Evolutionary conservation across 352 stramenopile species (phyloP), one percentile per base, ranked within the genome.

Genomic region (Globisporangium canariense): DNA sequence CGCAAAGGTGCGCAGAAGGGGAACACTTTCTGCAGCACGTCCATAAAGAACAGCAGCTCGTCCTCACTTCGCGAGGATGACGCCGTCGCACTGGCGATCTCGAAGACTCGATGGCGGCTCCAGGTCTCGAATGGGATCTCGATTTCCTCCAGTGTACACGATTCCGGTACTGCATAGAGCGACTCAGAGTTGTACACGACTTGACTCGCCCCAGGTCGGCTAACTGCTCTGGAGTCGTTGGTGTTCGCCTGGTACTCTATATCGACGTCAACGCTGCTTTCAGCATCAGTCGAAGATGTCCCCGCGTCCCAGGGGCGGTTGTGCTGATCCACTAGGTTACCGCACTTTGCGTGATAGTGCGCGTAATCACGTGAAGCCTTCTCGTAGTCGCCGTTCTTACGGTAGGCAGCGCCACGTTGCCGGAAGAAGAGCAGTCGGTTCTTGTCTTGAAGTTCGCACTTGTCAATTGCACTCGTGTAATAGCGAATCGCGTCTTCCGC

Each of bases 311-410:
- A 59, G 3, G 53, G 53, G 16, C 53, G 34, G 32, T 59, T 34
- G 22, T 32, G 13, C 11, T 59, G 53, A 14, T 59, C 49, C 20
- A 59, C 53, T 65, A 53, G 22, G 70, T 30, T 28, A 7, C 57
- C 57, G 40, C 30, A 32, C 40, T 60, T 54, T 18, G 59, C 20
- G 52, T 66, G 61, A 32, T 53, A 66, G n/a, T 61, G 30, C 14
- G 70, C 71, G 18, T 87, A 90, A 55, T 90, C 81, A 30, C 69
- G 68, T n/a, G 81, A 78, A 6, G 81, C 81, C 32, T 85, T 80
- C 56, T 90, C 77, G 43, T 85, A 90, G 7, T 90, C 74, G 0
- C 78, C 78, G 49, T 73, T 73, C 34, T 82, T 81, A 3, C 81
- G 78, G 57, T 83, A 88, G 0, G 77, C 81, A 25, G 77, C 77